Evolutionary conservation across 768 basidiomycete genomes (phyloP).

Genomic region (Suillus alpinus): DNA sequence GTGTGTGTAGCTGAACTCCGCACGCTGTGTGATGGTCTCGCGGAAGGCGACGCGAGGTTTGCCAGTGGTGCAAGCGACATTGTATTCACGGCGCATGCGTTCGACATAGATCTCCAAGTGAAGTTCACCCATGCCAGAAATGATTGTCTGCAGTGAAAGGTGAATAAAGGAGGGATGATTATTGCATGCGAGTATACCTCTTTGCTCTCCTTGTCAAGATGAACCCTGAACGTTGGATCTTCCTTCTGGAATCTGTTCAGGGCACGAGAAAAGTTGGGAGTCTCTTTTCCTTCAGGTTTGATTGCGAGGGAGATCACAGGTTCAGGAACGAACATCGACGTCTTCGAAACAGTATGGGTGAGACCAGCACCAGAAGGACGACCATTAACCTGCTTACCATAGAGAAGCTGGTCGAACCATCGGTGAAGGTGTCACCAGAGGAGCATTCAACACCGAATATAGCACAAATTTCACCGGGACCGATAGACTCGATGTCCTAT

Average conservation of each 20-base stretch:
- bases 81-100: constrained; percentile 97
- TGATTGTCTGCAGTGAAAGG: constrained; percentile 73
- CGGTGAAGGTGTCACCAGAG: constrained; percentile 96
- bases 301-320: constrained; percentile 96
- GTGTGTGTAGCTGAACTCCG: constrained; percentile 88
- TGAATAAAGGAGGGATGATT: constrained; percentile 3
- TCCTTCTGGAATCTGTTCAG: constrained; percentile 98
- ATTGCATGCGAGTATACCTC: constrained; percentile 52
- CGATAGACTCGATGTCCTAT: constrained; percentile 89
- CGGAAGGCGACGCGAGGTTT: constrained; percentile 97
- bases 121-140: constrained; percentile 99
- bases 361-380: background rate
- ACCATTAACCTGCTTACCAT: constrained; percentile 60
- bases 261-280: constrained; percentile 95
- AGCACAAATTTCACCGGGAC: constrained; percentile 98
- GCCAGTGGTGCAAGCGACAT: constrained; percentile 88
- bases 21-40: constrained; percentile 84
- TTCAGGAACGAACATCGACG: constrained; percentile 97
- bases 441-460: constrained; percentile 99
- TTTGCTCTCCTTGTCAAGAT: constrained; percentile 90
- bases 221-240: constrained; percentile 98
- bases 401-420: constrained; percentile 83
- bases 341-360: constrained; percentile 42
- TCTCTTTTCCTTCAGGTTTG: constrained; percentile 88
- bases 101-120: constrained; percentile 99